Base-by-base conservation (phyloP, 257 asterid species). In the Salvia hispanica region DNA sequence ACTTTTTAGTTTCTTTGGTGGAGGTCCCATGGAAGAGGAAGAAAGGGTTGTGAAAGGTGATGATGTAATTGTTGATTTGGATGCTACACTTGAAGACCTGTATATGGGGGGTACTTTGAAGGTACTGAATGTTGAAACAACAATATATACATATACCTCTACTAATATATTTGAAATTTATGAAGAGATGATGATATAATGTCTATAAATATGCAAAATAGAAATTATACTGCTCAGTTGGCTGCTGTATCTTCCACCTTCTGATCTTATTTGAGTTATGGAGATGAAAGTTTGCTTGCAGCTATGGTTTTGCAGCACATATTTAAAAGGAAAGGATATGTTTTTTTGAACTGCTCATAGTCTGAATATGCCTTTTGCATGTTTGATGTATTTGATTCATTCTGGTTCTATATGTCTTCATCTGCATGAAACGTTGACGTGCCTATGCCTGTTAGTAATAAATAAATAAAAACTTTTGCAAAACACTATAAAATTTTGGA, bases 21-120 rank as follows among this genome's bases (percentile, higher is more conserved):
- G 97, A 48, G 97, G 99, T 46, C 36, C 90, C 25, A 79, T 55
- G 84, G 97, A 94, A 84, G 99, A 94, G 78, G 99, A 94, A 79
- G 99, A 91, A 82, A 94, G 74, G 79, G 70, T 88, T 74, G 86
- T 72, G 31, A 94, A 94, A 80, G 99, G 97, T 40, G 96, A 94
- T 79, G 99, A 91, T 59, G 97, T 91, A 36, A 76, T 87, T 70
- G 87, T 94, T 78, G 99, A 91, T 18, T 72, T 94, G 88, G 96
- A 94, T 73, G 96, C 97, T 5, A 70, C 96, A 44, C 91, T 94
- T 67, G 99, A 94, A 80, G 99, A 94, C 80, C 77, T 94, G 55
- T 94, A 94, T 68, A 81, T 87, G 95, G 99, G 99, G 15, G 99
- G 97, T 51, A 80, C 91, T 51, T 69, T 88, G 82, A 91, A 94